phyloP scores from a whole-genome alignment of 192 early-diverging fungal species.

The Rhizophagus prolifer region DNA sequence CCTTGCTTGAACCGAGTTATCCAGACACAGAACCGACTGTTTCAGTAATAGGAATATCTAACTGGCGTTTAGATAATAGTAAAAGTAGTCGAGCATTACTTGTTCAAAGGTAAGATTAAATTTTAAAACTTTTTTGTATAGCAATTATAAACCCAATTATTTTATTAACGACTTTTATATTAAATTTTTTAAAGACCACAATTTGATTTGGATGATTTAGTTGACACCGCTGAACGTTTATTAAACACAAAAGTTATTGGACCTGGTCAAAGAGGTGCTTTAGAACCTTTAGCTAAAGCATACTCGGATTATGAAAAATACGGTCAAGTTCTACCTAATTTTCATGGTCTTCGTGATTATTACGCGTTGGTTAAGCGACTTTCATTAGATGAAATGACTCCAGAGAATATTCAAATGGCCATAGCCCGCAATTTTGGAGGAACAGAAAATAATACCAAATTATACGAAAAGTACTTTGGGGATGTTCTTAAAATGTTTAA shows the following conservation, averaged over 20 bases:
- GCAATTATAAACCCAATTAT: no score
- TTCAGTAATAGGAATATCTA: slow-evolving; percentile 30
- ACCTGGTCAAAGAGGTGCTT: neutral
- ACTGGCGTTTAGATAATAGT: slow-evolving; percentile 32
- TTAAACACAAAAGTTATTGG: neutral
- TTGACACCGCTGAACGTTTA: slow-evolving; percentile 6
- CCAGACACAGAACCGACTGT: neutral
- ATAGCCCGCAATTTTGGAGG: slow-evolving; percentile 31
- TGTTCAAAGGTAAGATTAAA: slow-evolving; percentile 3
- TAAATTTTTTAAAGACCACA: neutral
- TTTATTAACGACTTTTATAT: no score
- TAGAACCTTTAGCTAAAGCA: slow-evolving; percentile 1
- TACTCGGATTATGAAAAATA: neutral
- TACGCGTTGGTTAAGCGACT: neutral
- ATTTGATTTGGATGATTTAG: neutral
- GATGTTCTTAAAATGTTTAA: neutral
- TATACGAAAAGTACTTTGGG: slow-evolving; percentile 11
- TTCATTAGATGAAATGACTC: neutral
- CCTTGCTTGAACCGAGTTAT: neutral
- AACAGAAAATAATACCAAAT: neutral
- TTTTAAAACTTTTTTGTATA: no score
- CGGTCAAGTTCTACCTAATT: slow-evolving; percentile 11
- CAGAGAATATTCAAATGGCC: neutral
- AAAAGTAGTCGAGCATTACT: slow-evolving; percentile 26
- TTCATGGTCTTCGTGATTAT: slow-evolving; percentile 24